phyloP scores from a whole-genome alignment of 768 basidiomycete genomes.

The Russula griseocarnosa region DNA sequence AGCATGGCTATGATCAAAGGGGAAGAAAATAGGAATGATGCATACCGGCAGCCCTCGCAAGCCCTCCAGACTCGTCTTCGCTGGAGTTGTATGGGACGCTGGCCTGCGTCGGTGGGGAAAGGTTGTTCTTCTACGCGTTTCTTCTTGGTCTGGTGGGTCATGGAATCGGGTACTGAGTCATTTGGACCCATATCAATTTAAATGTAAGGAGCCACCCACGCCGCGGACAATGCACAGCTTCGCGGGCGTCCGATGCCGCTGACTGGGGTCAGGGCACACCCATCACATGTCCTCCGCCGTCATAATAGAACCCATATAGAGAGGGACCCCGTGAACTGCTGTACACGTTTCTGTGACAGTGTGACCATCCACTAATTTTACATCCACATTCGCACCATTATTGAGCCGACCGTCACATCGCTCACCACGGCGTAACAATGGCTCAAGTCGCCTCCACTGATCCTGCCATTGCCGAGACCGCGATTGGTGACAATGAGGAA shows the following conservation, averaged over 20 bases:
- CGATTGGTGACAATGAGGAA: slow-evolving; percentile 36
- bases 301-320: neutral
- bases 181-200: slow-evolving; percentile 23
- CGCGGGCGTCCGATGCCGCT: neutral
- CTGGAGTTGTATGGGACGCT: slow-evolving; percentile 74
- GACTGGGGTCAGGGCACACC: slow-evolving; percentile 10
- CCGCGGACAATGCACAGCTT: slow-evolving; percentile 12
- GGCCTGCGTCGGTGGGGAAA: slow-evolving; percentile 48
- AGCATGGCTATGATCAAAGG: slow-evolving; percentile 14
- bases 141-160: slow-evolving; percentile 67
- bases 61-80: slow-evolving; percentile 81
- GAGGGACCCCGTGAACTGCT: slow-evolving; percentile 7
- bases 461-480: slow-evolving; percentile 29
- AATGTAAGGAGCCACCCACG: slow-evolving; percentile 5
- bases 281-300: neutral
- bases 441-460: slow-evolving; percentile 33
- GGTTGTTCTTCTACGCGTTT: slow-evolving; percentile 62
- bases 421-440: slow-evolving; percentile 30
- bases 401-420: slow-evolving; percentile 3
- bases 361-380: slow-evolving; percentile 7
- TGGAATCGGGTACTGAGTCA: slow-evolving; percentile 30
- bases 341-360: neutral
- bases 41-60: slow-evolving; percentile 84
- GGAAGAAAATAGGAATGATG: slow-evolving; percentile 28
- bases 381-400: slow-evolving; percentile 2